phyloP scores from a whole-genome alignment of 2,329 filamentous ascomycete genomes.

The Fusarium sp. region DNA sequence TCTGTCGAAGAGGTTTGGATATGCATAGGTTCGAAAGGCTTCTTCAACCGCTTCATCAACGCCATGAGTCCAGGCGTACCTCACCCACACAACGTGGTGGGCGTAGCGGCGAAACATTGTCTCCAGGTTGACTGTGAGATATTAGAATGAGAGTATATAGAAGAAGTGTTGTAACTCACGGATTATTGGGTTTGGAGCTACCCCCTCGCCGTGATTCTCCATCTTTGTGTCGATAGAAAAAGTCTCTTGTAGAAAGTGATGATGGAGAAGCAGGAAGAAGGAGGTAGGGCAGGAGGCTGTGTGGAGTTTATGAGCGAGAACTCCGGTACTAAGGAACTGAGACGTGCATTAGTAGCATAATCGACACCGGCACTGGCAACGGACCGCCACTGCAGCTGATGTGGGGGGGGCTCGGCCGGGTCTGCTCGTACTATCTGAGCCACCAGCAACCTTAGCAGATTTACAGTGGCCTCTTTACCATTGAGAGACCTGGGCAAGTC shows the following conservation, averaged over 20 bases:
- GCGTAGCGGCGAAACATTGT: rapidly evolving
- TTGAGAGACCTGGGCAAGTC: rapidly evolving
- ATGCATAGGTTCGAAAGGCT: not conserved
- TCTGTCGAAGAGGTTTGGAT: not conserved
- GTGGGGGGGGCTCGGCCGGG: not conserved
- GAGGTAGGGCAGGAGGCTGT: too few relatives aligned
- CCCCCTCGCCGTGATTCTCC: too few relatives aligned
- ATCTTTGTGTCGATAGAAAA: too few relatives aligned
- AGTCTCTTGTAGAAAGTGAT: too few relatives aligned
- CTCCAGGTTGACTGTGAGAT: not conserved
- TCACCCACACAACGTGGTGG: not conserved
- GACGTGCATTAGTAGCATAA: not conserved
- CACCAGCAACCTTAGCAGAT: not conserved
- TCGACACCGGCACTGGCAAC: not conserved
- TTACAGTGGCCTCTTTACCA: not conserved
- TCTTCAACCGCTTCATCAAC: not conserved
- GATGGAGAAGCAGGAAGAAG: not conserved
- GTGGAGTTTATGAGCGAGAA: not conserved
- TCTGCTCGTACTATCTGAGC: not conserved
- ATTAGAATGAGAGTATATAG: not conserved
- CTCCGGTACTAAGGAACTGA: too few relatives aligned
- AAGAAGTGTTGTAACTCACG: not conserved
- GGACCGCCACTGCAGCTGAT: not conserved
- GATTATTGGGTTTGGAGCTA: too few relatives aligned
- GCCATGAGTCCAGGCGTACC: not conserved